phyloP scores from a whole-genome alignment of 1,139 yeast species.

The Blastobotrys proliferans region DNA sequence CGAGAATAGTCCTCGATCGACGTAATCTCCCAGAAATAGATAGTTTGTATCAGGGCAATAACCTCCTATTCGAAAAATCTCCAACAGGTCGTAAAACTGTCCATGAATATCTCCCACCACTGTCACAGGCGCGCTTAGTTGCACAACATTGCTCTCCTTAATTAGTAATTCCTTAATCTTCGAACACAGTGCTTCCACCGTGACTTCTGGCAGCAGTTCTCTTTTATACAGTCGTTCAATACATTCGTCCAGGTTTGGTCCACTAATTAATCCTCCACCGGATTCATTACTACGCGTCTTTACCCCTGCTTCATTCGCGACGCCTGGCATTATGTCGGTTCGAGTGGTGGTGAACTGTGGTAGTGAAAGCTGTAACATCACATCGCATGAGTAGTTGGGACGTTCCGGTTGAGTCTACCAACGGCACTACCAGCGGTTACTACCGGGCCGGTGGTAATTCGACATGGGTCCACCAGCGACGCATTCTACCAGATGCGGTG shows the following conservation, averaged over 20 bases:
- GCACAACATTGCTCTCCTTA: constrained; percentile 81
- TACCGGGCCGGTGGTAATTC: no score
- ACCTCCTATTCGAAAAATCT: constrained; percentile 91
- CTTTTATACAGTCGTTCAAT: constrained; percentile 60
- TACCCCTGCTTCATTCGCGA: no score
- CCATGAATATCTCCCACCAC: constrained; percentile 99
- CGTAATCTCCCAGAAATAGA: constrained; percentile 89
- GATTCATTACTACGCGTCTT: no score
- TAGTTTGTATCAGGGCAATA: constrained; percentile 91
- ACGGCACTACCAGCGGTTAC: no score
- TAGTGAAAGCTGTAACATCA: no score
- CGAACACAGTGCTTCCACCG: constrained; percentile 61
- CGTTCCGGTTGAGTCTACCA: no score
- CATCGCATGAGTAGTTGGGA: no score
- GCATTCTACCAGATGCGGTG: no score
- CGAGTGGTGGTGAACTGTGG: no score
- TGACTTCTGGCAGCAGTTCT: constrained; percentile 63
- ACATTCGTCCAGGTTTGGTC: constrained; percentile 58
- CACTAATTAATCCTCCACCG: constrained; percentile 23
- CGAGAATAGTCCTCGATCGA: constrained; percentile 81
- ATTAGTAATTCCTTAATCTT: constrained; percentile 71
- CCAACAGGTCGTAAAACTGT: constrained; percentile 88
- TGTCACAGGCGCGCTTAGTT: constrained; percentile 79
- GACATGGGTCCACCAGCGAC: no score
- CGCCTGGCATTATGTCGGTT: no score